Conservation (phyloP, 2,329 filamentous ascomycete species). For the Xenoacremonium recifei region DNA sequence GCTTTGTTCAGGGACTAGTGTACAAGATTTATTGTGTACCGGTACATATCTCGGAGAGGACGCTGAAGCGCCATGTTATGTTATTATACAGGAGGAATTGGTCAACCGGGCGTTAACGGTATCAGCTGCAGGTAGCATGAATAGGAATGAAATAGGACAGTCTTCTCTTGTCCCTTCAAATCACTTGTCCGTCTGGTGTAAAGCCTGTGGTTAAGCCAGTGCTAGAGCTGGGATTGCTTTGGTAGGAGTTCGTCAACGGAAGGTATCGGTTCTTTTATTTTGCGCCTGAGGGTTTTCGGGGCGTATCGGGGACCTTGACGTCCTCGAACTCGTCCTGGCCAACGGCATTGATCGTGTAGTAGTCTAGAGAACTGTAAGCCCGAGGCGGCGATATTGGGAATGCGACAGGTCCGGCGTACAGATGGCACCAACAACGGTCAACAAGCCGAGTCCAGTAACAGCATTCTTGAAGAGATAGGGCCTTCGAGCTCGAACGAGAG, state of each 20-base stretch:
- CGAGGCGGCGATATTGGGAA: conserved; percentile 17
- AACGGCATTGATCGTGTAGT: conserved; percentile 73
- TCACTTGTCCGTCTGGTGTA: no score
- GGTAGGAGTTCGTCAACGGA: no score
- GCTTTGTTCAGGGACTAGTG: conserved; percentile 18
- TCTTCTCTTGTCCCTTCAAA: conserved; percentile 6
- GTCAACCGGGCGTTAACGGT: conserved; percentile 14
- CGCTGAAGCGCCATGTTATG: conserved; percentile 19
- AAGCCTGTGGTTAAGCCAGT: no score
- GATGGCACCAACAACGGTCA: conserved; percentile 75
- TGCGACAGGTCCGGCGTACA: conserved; percentile 69
- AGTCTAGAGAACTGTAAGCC: conserved; percentile 38
- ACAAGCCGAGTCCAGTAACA: conserved; percentile 73
- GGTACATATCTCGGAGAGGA: conserved; percentile 18
- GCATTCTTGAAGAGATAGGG: conserved; percentile 92
- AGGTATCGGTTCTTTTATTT: no score
- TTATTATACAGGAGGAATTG: conserved; percentile 18
- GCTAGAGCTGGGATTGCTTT: no score
- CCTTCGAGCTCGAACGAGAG: conserved; percentile 85
- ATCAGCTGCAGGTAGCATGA: conserved; percentile 15
- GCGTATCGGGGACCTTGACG: conserved; percentile 80
- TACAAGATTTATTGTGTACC: conserved; percentile 20
- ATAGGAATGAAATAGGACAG: conserved; percentile 13
- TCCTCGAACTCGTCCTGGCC: conserved; percentile 97
- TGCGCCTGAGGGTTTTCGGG: conserved; percentile 46